Evolutionary conservation across 352 stramenopile species (phyloP).

Genomic region (Phytophthora fragariae): DNA sequence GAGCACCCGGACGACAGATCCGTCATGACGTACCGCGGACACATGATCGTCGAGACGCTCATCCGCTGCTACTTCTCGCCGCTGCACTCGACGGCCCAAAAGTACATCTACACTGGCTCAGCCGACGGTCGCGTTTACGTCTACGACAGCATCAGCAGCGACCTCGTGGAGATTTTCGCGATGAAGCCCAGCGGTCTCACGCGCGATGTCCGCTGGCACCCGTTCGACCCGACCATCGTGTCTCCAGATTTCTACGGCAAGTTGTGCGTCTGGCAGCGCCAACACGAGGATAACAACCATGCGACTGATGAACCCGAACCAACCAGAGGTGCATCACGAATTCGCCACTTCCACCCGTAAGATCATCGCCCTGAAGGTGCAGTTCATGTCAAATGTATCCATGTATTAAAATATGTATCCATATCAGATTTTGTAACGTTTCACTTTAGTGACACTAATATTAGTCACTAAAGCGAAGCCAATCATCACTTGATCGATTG

Average conservation of each 20-base stretch:
- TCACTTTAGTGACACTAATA: too few relatives aligned
- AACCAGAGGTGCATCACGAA: conserved; percentile 6
- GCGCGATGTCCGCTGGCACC: conserved; percentile 86
- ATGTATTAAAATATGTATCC: conserved; percentile 4
- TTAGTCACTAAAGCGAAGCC: conserved; percentile 9
- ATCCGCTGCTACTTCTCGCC: conserved; percentile 89
- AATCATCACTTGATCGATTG: background rate
- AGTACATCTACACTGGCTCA: conserved; percentile 88
- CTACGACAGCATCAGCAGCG: conserved; percentile 77
- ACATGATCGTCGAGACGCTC: conserved; percentile 84
- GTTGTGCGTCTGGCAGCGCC: conserved; percentile 82
- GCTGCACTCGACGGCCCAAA: conserved; percentile 86
- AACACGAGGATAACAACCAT: conserved; percentile 38
- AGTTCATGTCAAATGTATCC: conserved; percentile 15
- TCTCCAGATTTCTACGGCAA: conserved; percentile 90
- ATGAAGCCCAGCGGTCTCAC: conserved; percentile 85
- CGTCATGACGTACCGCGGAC: conserved; percentile 87
- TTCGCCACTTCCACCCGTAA: conserved; percentile 3
- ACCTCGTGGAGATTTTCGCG: conserved; percentile 80
- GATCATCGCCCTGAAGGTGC: too few relatives aligned
- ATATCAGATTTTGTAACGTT: background rate
- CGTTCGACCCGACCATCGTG: conserved; percentile 82
- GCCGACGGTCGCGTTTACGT: conserved; percentile 86
- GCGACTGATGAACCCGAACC: background rate
- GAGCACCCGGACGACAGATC: conserved; percentile 77